Evolutionary conservation across 2,329 filamentous ascomycete species (phyloP), one percentile per base, ranked within the genome.

Genomic region (Aspergillus carbonarius): DNA sequence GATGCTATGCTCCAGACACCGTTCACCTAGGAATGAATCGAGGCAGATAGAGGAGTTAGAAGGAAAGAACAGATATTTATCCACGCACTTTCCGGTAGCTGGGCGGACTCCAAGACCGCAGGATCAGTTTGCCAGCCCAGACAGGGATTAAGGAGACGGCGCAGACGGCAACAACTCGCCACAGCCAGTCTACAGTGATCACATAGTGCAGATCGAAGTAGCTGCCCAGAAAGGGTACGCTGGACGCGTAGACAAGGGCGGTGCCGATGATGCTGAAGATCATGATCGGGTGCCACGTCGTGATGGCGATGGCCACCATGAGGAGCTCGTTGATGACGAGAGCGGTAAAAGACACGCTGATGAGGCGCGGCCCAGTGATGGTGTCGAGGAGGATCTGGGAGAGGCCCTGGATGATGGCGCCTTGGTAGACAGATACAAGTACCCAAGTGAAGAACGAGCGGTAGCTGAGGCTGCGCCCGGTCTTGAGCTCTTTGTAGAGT

Each of bases 371-470:
- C 1, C 79, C 79, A 47, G 78, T 69, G 64, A 91, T 87, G 2
- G 91, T 87, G 61, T 91, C 88, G 3, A 95, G 90, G 20, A 99
- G 83, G 15, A 99, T 81, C 74, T 99, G 93, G 0, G 90, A 88
- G 12, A 97, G 83, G n/a, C 93, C 93, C 77, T 99, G 93, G 69
- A 99, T 98, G 72, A 98, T 88, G 63, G 90, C 85, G 52, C 95
- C 95, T 75, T 99, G 95, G 76, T 99, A 99, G 65, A 99, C 86
- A 37, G 91, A 96, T 10, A 99, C 92, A 15, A 92, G 82, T 5
- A 98, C 92, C 96, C 96, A 99, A 62, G 93, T 87, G 79, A 97
- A 96, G 79, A 99, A 99, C 10, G 92, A 96, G 55, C 89, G 87
- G 76, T 98, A 98, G 53, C 89, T 93, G 17, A 99, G 83, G 5